Evolutionary conservation across 345 rosid species (phyloP).

Genomic region (Adansonia digitata): DNA sequence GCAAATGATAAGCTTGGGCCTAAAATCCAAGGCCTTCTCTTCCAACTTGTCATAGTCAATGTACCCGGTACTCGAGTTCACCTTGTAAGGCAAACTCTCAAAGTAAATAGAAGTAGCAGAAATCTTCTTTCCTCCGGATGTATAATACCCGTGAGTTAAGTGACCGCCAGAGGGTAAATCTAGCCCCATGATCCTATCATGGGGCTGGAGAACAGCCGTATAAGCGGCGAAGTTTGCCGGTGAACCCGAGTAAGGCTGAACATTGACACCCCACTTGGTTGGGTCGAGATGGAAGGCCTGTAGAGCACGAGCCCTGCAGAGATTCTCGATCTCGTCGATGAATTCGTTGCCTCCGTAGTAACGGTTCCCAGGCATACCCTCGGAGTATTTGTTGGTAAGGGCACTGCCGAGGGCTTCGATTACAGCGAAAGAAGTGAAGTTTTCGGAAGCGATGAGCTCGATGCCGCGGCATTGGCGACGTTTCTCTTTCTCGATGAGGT

Average conservation of each 20-base stretch:
- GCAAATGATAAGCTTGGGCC: slow-evolving; percentile 88
- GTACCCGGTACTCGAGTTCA: slow-evolving; percentile 69
- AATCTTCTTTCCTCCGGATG: slow-evolving; percentile 95
- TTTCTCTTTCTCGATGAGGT: slow-evolving; percentile 66
- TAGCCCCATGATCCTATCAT: slow-evolving; percentile 93
- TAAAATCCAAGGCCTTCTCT: slow-evolving; percentile 95
- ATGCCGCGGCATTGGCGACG: slow-evolving; percentile 93
- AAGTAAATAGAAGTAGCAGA: slow-evolving; percentile 95
- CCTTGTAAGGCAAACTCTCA: slow-evolving; percentile 98
- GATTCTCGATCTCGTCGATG: slow-evolving; percentile 91
- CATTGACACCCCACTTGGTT: slow-evolving; percentile 86
- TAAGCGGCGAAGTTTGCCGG: slow-evolving; percentile 98
- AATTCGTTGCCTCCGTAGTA: slow-evolving; percentile 96
- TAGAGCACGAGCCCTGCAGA: slow-evolving; percentile 83
- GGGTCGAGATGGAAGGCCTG: slow-evolving; percentile 66
- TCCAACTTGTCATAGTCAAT: slow-evolving; percentile 89
- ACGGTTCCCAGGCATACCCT: slow-evolving; percentile 96
- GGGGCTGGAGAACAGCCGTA: slow-evolving; percentile 95
- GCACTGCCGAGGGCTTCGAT: slow-evolving; percentile 97
- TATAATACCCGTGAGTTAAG: slow-evolving; percentile 90
- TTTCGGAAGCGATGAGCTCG: slow-evolving; percentile 98
- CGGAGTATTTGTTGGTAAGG: slow-evolving; percentile 95
- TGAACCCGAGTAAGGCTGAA: slow-evolving; percentile 97
- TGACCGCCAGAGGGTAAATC: slow-evolving; percentile 98
- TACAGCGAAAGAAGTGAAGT: slow-evolving; percentile 96